Evolutionary conservation across 2,329 filamentous ascomycete species (phyloP).

Genomic region (Macrophomina pseudophaseolina): DNA sequence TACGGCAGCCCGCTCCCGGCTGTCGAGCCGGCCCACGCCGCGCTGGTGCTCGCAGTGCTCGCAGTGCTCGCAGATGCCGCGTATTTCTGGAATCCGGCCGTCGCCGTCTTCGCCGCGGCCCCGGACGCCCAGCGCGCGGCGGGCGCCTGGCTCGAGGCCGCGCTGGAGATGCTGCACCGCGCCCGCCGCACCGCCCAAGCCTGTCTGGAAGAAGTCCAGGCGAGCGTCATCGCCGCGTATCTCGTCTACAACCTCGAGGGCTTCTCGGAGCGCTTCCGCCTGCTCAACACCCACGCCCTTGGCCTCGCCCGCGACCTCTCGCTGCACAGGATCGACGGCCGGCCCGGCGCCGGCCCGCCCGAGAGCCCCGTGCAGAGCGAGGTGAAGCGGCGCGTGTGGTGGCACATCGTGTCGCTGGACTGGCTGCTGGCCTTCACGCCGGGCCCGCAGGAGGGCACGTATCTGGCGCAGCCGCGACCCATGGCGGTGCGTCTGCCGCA

Average conservation of each 20-base stretch:
- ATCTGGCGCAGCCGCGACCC: conserved; percentile 44
- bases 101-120: neutral
- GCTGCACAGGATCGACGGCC: conserved; percentile 31
- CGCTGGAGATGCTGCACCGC: neutral
- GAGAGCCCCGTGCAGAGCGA: conserved; percentile 34
- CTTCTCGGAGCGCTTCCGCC: conserved; percentile 32
- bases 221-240: conserved; percentile 42
- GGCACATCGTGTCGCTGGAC: conserved; percentile 47
- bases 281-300: neutral
- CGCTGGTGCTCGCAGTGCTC: neutral
- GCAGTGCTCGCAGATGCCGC: neutral
- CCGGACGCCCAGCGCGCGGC: neutral
- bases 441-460: conserved; percentile 40
- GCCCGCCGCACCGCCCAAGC: neutral
- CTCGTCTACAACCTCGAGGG: conserved; percentile 44
- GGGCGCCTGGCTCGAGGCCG: neutral
- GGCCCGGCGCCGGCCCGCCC: conserved; percentile 3
- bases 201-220: conserved; percentile 46
- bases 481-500: conserved; percentile 46
- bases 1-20: neutral
- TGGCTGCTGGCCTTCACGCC: conserved; percentile 33
- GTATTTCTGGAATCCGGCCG: conserved; percentile 10
- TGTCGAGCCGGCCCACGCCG: neutral
- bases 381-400: conserved; percentile 48
- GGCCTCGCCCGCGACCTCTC: neutral